These are phyloP conservation scores for Fusarium sp. DNA, from an alignment of 2,329 filamentous ascomycete species.

Conservation along the genomic window DNA sequence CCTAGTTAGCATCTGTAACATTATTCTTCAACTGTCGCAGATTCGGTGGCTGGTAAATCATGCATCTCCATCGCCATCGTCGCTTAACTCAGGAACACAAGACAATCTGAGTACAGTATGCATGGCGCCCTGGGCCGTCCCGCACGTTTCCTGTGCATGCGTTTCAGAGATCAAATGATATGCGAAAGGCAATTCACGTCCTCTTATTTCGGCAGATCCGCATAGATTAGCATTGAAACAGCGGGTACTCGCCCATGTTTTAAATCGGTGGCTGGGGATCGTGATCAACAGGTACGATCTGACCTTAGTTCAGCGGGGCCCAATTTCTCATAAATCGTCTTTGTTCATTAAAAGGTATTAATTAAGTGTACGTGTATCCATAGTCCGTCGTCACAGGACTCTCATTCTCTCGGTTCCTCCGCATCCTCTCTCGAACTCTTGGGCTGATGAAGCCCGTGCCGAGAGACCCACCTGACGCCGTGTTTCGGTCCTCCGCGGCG, in stretches of 20 bases:
- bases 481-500: slow-evolving; percentile 12
- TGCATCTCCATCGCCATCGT: not conserved
- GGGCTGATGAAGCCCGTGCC: slow-evolving; percentile 9
- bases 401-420: slow-evolving; percentile 9
- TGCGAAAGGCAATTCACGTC: not conserved
- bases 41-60: slow-evolving; percentile 13
- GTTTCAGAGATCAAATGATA: slow-evolving; percentile 15
- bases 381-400: slow-evolving; percentile 16
- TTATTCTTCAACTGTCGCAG: not conserved
- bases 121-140: slow-evolving; percentile 22
- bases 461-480: slow-evolving; percentile 16
- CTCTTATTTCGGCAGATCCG: slow-evolving; percentile 13
- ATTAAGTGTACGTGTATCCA: slow-evolving; percentile 6
- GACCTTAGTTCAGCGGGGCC: not conserved
- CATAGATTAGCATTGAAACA: not conserved
- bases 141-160: not conserved
- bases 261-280: slow-evolving; percentile 17
- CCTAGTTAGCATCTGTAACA: not conserved
- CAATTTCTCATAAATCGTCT: not conserved
- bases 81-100: slow-evolving; percentile 24
- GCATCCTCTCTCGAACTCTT: not conserved
- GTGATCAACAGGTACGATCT: slow-evolving; percentile 36
- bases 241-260: not conserved
- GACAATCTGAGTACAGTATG: not conserved
- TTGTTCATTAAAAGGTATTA: not conserved